Evolutionary conservation across 2,329 filamentous ascomycete species (phyloP).

Genomic region (Exophiala spinifera): DNA sequence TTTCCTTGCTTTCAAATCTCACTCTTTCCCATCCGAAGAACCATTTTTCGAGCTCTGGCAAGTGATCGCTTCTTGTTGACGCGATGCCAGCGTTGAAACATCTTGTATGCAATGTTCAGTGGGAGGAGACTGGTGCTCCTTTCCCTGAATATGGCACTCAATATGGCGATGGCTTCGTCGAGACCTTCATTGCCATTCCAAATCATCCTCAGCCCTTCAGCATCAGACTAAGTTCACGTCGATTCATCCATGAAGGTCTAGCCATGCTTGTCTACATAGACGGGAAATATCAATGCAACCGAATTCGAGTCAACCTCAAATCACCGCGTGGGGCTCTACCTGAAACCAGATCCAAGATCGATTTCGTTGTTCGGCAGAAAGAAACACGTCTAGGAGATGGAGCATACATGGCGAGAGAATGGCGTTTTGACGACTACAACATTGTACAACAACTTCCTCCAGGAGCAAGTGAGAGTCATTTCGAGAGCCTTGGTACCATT

Average conservation of each 20-base stretch:
- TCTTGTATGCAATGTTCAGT: slow-evolving; percentile 52
- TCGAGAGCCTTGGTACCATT: slow-evolving; percentile 33
- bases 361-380: slow-evolving; percentile 53
- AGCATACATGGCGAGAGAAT: slow-evolving; percentile 50
- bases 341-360: slow-evolving; percentile 39
- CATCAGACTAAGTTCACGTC: slow-evolving; percentile 48
- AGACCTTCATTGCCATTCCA: slow-evolving; percentile 52
- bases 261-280: slow-evolving; percentile 58
- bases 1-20: background rate
- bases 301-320: slow-evolving; percentile 47
- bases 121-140: slow-evolving; percentile 40
- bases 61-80: background rate
- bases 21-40: background rate
- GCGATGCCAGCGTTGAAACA: slow-evolving; percentile 55
- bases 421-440: slow-evolving; percentile 52
- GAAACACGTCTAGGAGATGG: slow-evolving; percentile 49
- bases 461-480: slow-evolving; percentile 25
- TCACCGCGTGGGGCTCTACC: slow-evolving; percentile 31
- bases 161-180: slow-evolving; percentile 53
- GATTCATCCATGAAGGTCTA: slow-evolving; percentile 53
- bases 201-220: slow-evolving; percentile 42
- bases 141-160: slow-evolving; percentile 50
- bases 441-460: slow-evolving; percentile 30
- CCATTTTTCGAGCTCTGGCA: background rate
- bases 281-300: slow-evolving; percentile 57